These are phyloP conservation scores for Phaeosphaeriaceae sp. DNA, from an alignment of 2,329 filamentous ascomycete genomes.

Conservation along the genomic window DNA sequence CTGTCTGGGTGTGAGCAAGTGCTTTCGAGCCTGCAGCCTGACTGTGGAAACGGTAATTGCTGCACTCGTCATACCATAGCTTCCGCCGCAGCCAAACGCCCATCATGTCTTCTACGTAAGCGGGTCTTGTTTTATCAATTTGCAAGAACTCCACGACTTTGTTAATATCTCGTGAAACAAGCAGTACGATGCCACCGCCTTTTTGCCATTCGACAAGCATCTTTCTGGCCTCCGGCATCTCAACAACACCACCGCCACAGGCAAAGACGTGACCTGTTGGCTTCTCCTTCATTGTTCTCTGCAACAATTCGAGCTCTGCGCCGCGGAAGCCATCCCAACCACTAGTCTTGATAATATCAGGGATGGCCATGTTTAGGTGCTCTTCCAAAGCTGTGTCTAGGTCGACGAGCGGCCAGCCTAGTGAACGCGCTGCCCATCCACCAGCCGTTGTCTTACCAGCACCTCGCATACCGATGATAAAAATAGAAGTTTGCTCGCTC, in stretches of 20 bases:
- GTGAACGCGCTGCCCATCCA: conserved; percentile 77
- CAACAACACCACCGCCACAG: conserved; percentile 92
- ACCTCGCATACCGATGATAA: conserved; percentile 96
- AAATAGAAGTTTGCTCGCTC: conserved; percentile 69
- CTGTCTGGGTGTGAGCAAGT: conserved; percentile 63
- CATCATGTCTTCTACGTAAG: conserved; percentile 91
- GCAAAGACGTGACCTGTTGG: conserved; percentile 82
- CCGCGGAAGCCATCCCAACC: conserved; percentile 91
- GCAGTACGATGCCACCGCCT: conserved; percentile 80
- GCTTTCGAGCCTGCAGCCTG: conserved; percentile 63
- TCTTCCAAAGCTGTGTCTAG: conserved; percentile 86
- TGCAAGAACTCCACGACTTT: conserved; percentile 88
- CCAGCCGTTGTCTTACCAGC: conserved; percentile 96
- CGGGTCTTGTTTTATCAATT: conserved; percentile 87
- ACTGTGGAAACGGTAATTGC: conserved; percentile 92
- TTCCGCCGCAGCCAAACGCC: conserved; percentile 88
- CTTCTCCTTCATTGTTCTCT: conserved; percentile 75
- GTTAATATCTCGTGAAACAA: conserved; percentile 86
- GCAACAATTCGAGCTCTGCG: conserved; percentile 77
- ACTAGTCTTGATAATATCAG: conserved; percentile 76
- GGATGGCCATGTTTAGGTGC: conserved; percentile 75
- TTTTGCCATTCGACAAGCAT: conserved; percentile 76
- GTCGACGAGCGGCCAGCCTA: conserved; percentile 81
- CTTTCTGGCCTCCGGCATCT: conserved; percentile 78
- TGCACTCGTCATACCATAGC: conserved; percentile 89